phyloP scores from a whole-genome alignment of 345 rosid species.

The Cochlearia excelsa region DNA sequence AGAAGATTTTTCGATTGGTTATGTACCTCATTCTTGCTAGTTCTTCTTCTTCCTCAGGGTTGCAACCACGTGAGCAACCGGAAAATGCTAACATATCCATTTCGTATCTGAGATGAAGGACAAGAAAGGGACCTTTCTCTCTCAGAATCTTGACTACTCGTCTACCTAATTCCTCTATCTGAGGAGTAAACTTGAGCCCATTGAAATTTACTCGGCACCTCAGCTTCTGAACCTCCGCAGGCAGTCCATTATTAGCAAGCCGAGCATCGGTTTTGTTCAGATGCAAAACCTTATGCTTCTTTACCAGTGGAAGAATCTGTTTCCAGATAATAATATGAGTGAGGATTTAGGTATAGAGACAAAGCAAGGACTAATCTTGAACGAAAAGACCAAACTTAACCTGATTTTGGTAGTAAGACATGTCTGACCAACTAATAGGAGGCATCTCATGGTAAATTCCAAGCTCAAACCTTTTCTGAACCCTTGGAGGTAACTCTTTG shows the following conservation, averaged over 20 bases:
- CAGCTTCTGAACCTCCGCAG: constrained; percentile 77
- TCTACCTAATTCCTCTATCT: constrained; percentile 82
- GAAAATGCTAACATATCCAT: constrained; percentile 99
- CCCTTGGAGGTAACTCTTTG: constrained; percentile 75
- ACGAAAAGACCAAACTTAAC: constrained; percentile 30
- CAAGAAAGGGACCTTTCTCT: constrained; percentile 79
- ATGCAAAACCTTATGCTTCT: constrained; percentile 77
- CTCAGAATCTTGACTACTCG: constrained; percentile 62
- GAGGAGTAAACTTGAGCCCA: constrained; percentile 70
- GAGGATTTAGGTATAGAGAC: constrained; percentile 1
- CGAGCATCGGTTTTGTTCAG: constrained; percentile 86
- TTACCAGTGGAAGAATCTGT: constrained; percentile 90
- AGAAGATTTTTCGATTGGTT: background rate
- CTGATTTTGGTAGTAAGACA: constrained; percentile 78
- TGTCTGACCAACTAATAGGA: constrained; percentile 92
- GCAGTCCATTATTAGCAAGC: constrained; percentile 79
- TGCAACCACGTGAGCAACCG: constrained; percentile 92
- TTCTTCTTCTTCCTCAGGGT: constrained; percentile 65
- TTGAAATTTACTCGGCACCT: constrained; percentile 87
- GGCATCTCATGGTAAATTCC: constrained; percentile 66
- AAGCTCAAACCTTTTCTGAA: constrained; percentile 65
- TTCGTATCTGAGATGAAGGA: constrained; percentile 92
- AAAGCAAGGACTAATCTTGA: constrained; percentile 2
- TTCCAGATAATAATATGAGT: constrained; percentile 19
- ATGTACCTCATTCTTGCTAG: constrained; percentile 81